Conservation (phyloP, 176 grass and related monocot species). For the Neostapfia colusana region DNA sequence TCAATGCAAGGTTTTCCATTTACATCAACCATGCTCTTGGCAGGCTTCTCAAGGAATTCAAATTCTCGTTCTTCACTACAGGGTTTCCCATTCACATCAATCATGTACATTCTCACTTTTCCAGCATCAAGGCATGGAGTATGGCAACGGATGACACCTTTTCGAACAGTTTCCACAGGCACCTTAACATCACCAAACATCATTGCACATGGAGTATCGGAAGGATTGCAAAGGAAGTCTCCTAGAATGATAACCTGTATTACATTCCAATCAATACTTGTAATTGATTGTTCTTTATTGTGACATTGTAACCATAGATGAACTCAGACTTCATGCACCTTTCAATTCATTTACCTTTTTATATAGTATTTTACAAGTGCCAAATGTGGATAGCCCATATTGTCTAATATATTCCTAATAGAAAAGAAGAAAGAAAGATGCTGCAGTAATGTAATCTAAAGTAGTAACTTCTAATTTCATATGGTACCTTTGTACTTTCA, state of each 20-base stretch:
- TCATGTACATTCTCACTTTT: constrained; percentile 70
- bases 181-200: constrained; percentile 77
- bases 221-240: constrained; percentile 60
- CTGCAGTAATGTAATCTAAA: not conserved
- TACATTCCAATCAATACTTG: constrained; percentile 30
- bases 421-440: constrained; percentile 27
- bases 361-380: constrained; percentile 12
- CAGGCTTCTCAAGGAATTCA: constrained; percentile 63
- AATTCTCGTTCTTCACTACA: constrained; percentile 72
- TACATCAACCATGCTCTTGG: constrained; percentile 44
- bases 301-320: not conserved
- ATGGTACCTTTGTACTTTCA: constrained; percentile 82
- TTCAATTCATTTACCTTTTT: not conserved
- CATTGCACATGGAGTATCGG: constrained; percentile 41
- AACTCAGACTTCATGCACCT: constrained; percentile 1
- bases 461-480: constrained; percentile 5
- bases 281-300: constrained; percentile 3
- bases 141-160: constrained; percentile 74
- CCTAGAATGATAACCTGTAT: constrained; percentile 87
- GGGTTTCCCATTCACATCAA: constrained; percentile 51
- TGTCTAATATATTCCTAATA: constrained; percentile 20
- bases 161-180: constrained; percentile 60
- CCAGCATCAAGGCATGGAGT: constrained; percentile 57
- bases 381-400: not conserved
- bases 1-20: constrained; percentile 47